Evolutionary conservation across 2,329 filamentous ascomycete genomes (phyloP).

Genomic region (Fusarium sp.): DNA sequence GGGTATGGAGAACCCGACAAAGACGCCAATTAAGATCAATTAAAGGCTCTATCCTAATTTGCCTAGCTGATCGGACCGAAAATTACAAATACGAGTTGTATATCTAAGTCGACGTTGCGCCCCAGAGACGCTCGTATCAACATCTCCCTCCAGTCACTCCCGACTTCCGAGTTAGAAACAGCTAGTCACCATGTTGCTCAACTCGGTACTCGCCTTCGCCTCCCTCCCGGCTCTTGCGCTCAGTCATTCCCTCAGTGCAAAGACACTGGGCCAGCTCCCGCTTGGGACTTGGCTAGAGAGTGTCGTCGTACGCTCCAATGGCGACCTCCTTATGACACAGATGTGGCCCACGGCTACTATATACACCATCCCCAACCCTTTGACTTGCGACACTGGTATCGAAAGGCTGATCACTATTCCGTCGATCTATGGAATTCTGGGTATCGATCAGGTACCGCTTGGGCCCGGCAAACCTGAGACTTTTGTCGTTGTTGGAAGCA

Average conservation of each 20-base stretch:
- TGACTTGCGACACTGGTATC: background rate
- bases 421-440: conserved; percentile 7
- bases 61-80: no score
- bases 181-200: background rate
- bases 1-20: no score
- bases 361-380: background rate
- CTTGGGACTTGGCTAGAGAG: conserved; percentile 16
- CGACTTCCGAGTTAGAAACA: fast-evolving
- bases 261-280: conserved; percentile 5
- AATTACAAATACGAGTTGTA: no score
- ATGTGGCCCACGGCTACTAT: conserved; percentile 13
- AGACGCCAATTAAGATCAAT: no score
- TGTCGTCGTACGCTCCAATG: background rate
- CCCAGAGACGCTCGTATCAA: no score
- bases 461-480: conserved; percentile 4
- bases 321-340: background rate
- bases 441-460: conserved; percentile 5
- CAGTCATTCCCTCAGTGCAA: background rate
- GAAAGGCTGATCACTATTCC: background rate
- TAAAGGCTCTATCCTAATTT: no score
- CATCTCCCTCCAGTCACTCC: no score
- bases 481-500: conserved; percentile 16
- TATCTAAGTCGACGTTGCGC: no score
- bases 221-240: background rate
- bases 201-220: background rate